Evolutionary conservation across 2,329 filamentous ascomycete species (phyloP).

Genomic region (Leptographium galeiforme): DNA sequence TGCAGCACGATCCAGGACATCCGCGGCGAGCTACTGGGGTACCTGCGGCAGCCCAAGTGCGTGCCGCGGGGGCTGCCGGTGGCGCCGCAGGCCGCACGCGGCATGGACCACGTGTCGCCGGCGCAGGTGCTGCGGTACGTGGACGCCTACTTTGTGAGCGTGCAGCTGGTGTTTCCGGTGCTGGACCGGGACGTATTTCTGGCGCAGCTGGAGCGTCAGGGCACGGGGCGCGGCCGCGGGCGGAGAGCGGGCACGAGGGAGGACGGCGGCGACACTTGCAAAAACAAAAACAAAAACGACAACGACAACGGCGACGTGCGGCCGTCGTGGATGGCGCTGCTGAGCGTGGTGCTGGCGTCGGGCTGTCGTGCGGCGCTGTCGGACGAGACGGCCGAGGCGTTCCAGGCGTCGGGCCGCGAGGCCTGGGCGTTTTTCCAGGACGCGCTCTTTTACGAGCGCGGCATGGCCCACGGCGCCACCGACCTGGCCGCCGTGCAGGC

Average conservation of each 20-base stretch:
- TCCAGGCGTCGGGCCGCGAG: slow-evolving; percentile 3
- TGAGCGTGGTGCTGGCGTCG: slow-evolving; percentile 3
- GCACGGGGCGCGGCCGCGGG: neutral
- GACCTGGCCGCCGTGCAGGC: slow-evolving; percentile 6
- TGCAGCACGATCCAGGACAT: slow-evolving; percentile 3
- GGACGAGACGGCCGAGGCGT: slow-evolving; percentile 3
- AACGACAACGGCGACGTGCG: neutral
- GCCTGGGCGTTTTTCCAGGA: slow-evolving; percentile 4
- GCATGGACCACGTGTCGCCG: neutral
- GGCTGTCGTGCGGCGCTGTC: slow-evolving; percentile 4
- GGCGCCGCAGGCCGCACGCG: neutral
- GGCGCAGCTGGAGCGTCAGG: neutral
- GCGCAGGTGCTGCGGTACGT: slow-evolving; percentile 1
- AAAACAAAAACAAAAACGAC: neutral
- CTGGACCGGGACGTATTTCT: slow-evolving; percentile 2
- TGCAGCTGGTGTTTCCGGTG: slow-evolving; percentile 2
- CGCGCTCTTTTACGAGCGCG: slow-evolving; percentile 3
- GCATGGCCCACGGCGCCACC: slow-evolving; percentile 1
- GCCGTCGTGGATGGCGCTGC: slow-evolving; percentile 3
- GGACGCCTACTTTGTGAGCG: slow-evolving; percentile 4
- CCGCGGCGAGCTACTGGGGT: slow-evolving; percentile 1
- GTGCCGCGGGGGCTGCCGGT: neutral
- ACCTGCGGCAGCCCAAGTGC: slow-evolving; percentile 6
- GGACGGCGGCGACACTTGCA: neutral
- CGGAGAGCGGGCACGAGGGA: neutral